Evolutionary conservation across 768 basidiomycete genomes (phyloP).

Genomic region (Russula sp.): DNA sequence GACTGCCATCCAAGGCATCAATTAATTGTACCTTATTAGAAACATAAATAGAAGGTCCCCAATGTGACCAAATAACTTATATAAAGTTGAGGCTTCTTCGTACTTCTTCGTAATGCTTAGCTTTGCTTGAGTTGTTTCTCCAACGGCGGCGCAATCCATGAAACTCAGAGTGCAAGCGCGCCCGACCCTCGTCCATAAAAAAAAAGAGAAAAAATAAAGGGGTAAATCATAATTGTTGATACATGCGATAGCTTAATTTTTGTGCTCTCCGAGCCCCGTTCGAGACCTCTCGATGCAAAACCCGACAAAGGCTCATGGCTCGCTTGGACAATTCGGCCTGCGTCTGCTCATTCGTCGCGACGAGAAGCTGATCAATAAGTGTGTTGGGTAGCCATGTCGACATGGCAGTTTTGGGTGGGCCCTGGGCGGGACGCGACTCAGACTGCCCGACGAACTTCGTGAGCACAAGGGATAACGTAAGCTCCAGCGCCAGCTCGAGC

Average conservation of each 20-base stretch:
- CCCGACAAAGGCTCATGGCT: slow-evolving; percentile 42
- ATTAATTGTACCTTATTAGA: not conserved
- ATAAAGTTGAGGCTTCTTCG: not conserved
- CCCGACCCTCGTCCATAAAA: not conserved
- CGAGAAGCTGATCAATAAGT: slow-evolving; percentile 78
- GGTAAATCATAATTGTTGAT: slow-evolving; percentile 21
- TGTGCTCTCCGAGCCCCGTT: slow-evolving; percentile 67
- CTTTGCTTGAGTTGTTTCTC: not conserved
- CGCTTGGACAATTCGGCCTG: slow-evolving; percentile 44
- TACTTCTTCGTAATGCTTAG: not conserved
- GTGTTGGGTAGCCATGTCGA: slow-evolving; percentile 81
- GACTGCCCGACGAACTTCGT: slow-evolving; percentile 42
- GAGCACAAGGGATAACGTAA: slow-evolving; percentile 61
- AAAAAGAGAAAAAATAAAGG: not conserved
- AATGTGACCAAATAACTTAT: not conserved
- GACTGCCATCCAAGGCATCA: not conserved
- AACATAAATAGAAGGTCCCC: not conserved
- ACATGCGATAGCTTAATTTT: slow-evolving; percentile 45
- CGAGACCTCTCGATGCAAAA: slow-evolving; percentile 57
- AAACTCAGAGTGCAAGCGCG: not conserved
- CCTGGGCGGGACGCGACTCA: slow-evolving; percentile 51
- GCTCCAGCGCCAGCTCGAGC: slow-evolving; percentile 70
- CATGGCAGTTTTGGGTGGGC: slow-evolving; percentile 52
- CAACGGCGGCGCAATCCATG: not conserved
- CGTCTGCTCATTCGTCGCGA: slow-evolving; percentile 54